A percentile compares a stretch with the other conserved stretches of the same genome.
These are phyloP conservation scores for Rhizophagus clarus DNA, from an alignment of 192 early-diverging fungal genomes.

Conservation along the genomic window DNA sequence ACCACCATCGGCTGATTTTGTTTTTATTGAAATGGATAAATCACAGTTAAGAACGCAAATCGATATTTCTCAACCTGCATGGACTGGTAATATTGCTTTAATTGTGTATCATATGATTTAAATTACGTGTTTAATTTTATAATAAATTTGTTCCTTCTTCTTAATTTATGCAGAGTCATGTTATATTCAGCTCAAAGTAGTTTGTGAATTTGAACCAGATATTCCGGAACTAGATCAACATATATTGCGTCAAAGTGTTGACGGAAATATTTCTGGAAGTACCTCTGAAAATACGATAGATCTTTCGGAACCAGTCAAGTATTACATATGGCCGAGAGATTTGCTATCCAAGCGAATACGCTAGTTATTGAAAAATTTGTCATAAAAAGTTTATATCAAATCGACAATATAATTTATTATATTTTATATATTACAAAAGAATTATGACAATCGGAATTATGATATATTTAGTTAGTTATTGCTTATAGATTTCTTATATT, in stretches of 20 bases:
- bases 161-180: not conserved
- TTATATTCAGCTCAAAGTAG: constrained; percentile 11
- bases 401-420: too few species aligned
- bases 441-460: too few species aligned
- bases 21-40: not conserved
- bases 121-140: not conserved
- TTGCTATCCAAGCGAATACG: not conserved
- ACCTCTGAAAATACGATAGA: not conserved
- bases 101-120: not conserved
- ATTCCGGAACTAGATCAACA: not conserved
- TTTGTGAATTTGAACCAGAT: constrained; percentile 20
- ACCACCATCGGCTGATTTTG: constrained; percentile 15
- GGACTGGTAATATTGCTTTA: constrained; percentile 21
- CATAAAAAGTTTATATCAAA: too few species aligned
- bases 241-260: constrained; percentile 1
- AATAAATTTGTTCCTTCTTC: not conserved
- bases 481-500: too few species aligned
- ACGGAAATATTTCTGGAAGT: not conserved
- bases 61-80: constrained; percentile 28
- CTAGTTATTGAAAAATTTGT: not conserved
- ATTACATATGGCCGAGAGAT: constrained; percentile 26
- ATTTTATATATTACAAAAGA: too few species aligned
- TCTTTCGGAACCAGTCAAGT: constrained; percentile 13
- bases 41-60: constrained; percentile 24
- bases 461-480: too few species aligned